phyloP scores from a whole-genome alignment of 2,329 filamentous ascomycete species.

The Fusarium sterilihyphosum region DNA sequence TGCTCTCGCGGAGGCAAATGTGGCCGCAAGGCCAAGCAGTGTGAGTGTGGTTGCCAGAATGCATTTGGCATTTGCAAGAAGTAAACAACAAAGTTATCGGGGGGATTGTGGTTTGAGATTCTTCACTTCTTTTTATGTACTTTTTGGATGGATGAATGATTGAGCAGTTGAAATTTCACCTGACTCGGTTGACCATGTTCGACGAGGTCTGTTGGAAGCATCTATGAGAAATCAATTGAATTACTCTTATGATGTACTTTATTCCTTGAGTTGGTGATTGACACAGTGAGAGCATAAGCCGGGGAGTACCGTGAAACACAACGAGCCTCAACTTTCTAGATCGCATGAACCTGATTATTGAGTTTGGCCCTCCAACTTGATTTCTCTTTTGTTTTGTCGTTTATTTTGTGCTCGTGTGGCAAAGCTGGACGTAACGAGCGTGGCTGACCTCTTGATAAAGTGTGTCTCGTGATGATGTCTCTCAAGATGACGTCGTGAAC shows the following conservation, averaged over 20 bases:
- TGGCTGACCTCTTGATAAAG: slow-evolving; percentile 17
- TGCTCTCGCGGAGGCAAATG: slow-evolving; percentile 55
- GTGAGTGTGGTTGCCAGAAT: slow-evolving; percentile 50
- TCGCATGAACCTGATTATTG: background rate
- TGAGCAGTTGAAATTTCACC: slow-evolving; percentile 1
- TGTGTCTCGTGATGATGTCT: slow-evolving; percentile 25
- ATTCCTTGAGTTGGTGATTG: background rate
- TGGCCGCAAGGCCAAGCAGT: slow-evolving; percentile 49
- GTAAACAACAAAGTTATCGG: background rate
- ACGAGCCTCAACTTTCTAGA: background rate
- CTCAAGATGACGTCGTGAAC: slow-evolving; percentile 28
- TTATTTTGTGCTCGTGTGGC: slow-evolving; percentile 17
- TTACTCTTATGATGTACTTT: background rate
- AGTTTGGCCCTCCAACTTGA: background rate
- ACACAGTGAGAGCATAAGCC: background rate
- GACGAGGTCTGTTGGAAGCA: slow-evolving; percentile 3
- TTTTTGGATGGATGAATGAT: slow-evolving; percentile 31
- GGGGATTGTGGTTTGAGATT: background rate
- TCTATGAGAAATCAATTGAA: slow-evolving; percentile 22
- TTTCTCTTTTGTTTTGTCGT: background rate
- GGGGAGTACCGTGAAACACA: background rate
- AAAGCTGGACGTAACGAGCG: slow-evolving; percentile 6
- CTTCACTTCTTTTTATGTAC: slow-evolving; percentile 41
- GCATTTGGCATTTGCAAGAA: slow-evolving; percentile 49
- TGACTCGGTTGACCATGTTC: slow-evolving; percentile 8